Percentiles rank a stretch among this genome's conserved stretches.
Evolutionary conservation across 257 asterid species (phyloP).

Genomic region (Solanum dulcamara): DNA sequence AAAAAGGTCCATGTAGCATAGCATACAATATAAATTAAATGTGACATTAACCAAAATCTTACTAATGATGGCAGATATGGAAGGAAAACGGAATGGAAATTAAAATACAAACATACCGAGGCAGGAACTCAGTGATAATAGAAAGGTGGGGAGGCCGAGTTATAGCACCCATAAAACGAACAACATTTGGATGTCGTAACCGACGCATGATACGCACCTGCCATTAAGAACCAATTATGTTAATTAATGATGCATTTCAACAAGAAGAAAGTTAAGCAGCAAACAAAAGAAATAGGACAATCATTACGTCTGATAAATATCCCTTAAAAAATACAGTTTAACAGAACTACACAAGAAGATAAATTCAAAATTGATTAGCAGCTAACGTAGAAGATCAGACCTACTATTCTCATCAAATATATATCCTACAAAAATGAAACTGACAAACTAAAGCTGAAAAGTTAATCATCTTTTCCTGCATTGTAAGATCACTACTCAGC

Average conservation of each 20-base stretch:
- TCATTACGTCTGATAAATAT: background rate
- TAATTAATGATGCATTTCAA: background rate
- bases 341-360: background rate
- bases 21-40: background rate
- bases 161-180: slow-evolving; percentile 98
- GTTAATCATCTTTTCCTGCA: background rate
- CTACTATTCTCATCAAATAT: background rate
- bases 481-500: background rate
- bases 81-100: background rate
- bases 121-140: slow-evolving; percentile 83
- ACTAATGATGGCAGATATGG: slow-evolving; percentile 2
- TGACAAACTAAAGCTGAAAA: background rate
- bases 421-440: background rate
- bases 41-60: background rate
- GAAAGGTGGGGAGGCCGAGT: slow-evolving; percentile 99
- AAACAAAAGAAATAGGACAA: background rate
- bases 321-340: background rate
- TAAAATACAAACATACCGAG: slow-evolving; percentile 49
- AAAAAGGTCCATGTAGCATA: background rate
- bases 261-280: background rate
- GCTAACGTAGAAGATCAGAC: background rate
- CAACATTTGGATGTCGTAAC: slow-evolving; percentile 94
- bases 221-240: slow-evolving; percentile 6
- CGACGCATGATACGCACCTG: slow-evolving; percentile 98
- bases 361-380: background rate